Evolutionary conservation across 2,329 filamentous ascomycete species (phyloP), one percentile per base, ranked within the genome.

Genomic region (Aspergillus niger): DNA sequence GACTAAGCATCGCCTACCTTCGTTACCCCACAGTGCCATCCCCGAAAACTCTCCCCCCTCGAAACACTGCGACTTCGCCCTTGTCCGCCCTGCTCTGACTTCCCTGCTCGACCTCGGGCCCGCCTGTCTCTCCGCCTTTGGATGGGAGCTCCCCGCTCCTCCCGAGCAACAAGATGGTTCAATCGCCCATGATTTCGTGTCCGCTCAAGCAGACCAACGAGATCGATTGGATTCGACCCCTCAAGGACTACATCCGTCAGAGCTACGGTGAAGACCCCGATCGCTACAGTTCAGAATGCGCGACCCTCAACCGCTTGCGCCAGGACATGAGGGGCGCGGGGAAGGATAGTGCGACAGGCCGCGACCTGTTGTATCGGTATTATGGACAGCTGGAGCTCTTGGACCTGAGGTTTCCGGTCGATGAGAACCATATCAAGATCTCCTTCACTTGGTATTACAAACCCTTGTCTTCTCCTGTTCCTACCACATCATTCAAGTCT

Each of bases 381-480:
- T 99, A 99, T 75, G 95, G 94, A 43, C 95, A 99, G 80, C 85
- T 99, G 61, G 95, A 99, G 80, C 83, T 99, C 55, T 81, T 99
- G 64, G 95, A 99, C 76, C 80, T 99, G 71, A 86, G 95, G 63
- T 99, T 99, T 73, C 96, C 96, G 0, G 92, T 99, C 49, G 95
- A 99, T 70, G 95, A 99, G 81, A 95, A 97, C 73, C 94, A 99
- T 74, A 98, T 99, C 81, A 98, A 98, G 81, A 97, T 99, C 71
- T 91, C 91, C 7, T 99, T 99, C 75, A 98, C 94, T 66, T 99
- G 95, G 95, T 97, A 85, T 64, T 32, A 5, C 15, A 7, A 30
- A 8, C 28, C 47, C 20, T 26, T 11, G 39, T 13, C 10, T 36
- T 49, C 38, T 32, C 38, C 24, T n/a, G 32, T 44, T 26, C 48